Evolutionary conservation across 1,139 yeast species (phyloP), one percentile per base, ranked within the genome.

Genomic region (Meyerozyma sp.): DNA sequence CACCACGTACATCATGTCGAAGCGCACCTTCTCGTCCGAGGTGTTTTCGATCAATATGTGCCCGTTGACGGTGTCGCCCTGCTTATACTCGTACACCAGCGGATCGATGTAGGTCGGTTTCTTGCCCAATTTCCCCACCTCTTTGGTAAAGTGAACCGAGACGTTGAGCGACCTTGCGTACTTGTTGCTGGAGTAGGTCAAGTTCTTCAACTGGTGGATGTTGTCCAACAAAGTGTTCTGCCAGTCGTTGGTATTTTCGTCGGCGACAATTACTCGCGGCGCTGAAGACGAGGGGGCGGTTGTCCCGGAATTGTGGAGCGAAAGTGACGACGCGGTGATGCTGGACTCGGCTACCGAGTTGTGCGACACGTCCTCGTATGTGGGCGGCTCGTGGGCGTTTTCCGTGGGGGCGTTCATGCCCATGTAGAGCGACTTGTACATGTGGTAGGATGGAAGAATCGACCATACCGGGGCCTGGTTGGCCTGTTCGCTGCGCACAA

Each of bases 41-140:
- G 56, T 60, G 55, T 81, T 81, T 35, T 66, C 61, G 11, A 81
- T 61, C 3, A 68, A 60, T 27, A 78, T 66, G 52, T 70, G 75
- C 0, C 88, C 88, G 49, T 73, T 68, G n/a, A 81, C 64, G 10
- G 66, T 57, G 52, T 80, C 84, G 18, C 83, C 82, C 8, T 79
- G 76, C 10, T 73, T 73, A 50, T 70, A 79, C 50, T 77, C 82
- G 49, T 51, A 59, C 23, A 56, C 46, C 43, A 62, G 58, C 3
- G 72, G 69, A 42, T 70, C 70, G 10, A 71, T 60, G 13, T 56
- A 48, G 39, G 54, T 60, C 1, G 72, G 72, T 1, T 41, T 45
- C 37, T 54, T 55, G 5, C 66, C 65, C 3, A 54, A 26, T 42
- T 59, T 56, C 21, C 73, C 66, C 13, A 68, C 57, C n/a, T 69